Evolutionary conservation across 2,329 filamentous ascomycete species (phyloP), one percentile per base, ranked within the genome.

Genomic region (Helicocarpus griseus): DNA sequence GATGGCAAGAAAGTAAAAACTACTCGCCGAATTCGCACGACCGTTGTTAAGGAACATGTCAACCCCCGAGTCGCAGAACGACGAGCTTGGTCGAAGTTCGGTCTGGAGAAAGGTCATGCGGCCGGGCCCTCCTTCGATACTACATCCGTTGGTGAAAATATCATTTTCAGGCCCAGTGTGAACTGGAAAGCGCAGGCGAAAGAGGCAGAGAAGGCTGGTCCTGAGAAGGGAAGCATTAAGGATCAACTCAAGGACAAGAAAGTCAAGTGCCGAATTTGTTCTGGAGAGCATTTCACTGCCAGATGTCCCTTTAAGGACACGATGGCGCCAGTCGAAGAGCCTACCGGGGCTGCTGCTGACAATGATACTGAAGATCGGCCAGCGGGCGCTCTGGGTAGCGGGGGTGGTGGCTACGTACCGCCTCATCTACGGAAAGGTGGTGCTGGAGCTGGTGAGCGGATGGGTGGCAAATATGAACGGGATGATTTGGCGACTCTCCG

Each of bases 261-360:
- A 78, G 94, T 98, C 79, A 97, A 97, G 81, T 98, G 93, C 75
- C 87, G 93, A 80, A 97, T 98, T 69, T 98, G 93, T 77, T 87
- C 85, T 69, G 93, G 91, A 68, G 93, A 98, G 78, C 93, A 98
- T 82, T 98, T 97, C 79, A 98, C 93, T 39, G 91, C 91, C 61
- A 86, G 93, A 71, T 98, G 93, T 82, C 93, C 93, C 33, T 98
- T 95, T 85, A 98, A 97, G 79, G 93, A 97, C 70, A 98, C 91
- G 63, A 96, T 98, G 89, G 89, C 91, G 33, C 93, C 74, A 5
- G 70, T 76, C 52, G 74, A 74, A 39, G 74, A 76, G 59, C 56
- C 68, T 19, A 65, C 59, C 46, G 67, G 60, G 28, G 65, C 61
- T 21, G 55, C 60, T 0, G 58, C 61, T 49, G 70, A 71, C 22